Base-by-base conservation (phyloP, 495 filamentous ascomycete genomes). In the Penicillium lividum region DNA sequence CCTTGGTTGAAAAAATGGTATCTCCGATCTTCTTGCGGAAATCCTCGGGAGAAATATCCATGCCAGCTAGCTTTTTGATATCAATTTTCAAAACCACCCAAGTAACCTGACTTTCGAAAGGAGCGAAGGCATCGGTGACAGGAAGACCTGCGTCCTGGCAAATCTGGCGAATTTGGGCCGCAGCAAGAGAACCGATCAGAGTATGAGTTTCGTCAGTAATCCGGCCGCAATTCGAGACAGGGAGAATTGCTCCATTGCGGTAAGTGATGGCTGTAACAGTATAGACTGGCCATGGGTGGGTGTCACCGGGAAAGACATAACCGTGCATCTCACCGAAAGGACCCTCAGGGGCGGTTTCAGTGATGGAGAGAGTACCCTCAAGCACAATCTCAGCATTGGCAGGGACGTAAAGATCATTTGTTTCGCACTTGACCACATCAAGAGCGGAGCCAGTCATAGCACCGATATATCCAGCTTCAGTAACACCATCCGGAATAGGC, bases 341-440 rank as follows among this genome's bases (percentile, higher is more conserved):
- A 3, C 74, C 74, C 55, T 77, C 74, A 0, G 59, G 58, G 1
- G 59, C 73, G 0, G 62, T 68, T 29, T 75, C 70, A 11, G 63
- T 61, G 5, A 69, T 69, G 0, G 74, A 77, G n/a, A 74, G 31
- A 0, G 64, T 68, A 8, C 75, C 75, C 36, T 76, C 75, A 5
- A 77, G 29, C 0, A 77, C 69, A 36, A 77, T 73, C 36, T 77
- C 75, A 0, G 72, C 60, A 52, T 74, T 70, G 2, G 69, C 75
- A 1, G 75, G 75, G 43, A 78, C 70, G 9, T 57, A 56, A 6
- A 76, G 46, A 29, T 71, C 63, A 38, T 73, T 78, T 4, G 73
- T 73, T 16, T 78, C 75, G 47, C 73, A 76, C 48, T 78, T 73
- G 7, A 71, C 68, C 13, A 78, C 62, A 15, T 75, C 67, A 15